Evolutionary conservation across 495 filamentous ascomycete genomes (phyloP), one percentile per base, ranked within the genome.

Genomic region (Penicillium silybi): DNA sequence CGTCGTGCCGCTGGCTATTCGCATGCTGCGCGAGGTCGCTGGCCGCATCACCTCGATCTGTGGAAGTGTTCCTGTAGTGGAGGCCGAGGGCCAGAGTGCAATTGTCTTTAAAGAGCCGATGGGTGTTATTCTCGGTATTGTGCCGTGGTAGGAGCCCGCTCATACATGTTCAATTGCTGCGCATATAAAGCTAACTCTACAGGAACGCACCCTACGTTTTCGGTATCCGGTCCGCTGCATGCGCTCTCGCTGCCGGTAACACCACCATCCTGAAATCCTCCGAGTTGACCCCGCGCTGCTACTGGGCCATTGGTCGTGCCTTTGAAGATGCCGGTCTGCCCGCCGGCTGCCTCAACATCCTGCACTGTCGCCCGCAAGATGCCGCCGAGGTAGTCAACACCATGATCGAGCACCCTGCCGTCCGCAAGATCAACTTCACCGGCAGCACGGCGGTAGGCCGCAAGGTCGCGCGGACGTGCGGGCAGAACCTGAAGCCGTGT

Each of bases 201-300:
- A 87, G 85, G 68, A 85, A 85, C 57, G 77, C 72, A 1, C 82
- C 88, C 18, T 85, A 88, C 54, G 73, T 76, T n/a, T 74, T 89
- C 27, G 80, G 80, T 9, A 69, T 90, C 26, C 82, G 88, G 54
- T 78, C 87, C 4, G 73, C 90, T 9, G 71, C 84, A 10, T 90
- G 78, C 66, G 85, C 91, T 15, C 76, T 96, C 41, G 90, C 91
- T n/a, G 83, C 84, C 6, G 91, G 91, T 6, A 89, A 88, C 58
- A 89, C 87, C 2, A 82, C 78, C 8, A 77, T 92, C 41, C 71
- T 92, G 2, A 92, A 92, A 67, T 83, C 83, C 3, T 81, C 84
- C 10, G 91, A 96, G 59, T 65, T 82, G 19, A 84, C 85, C 3
- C 90, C 91, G 1, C 79, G 84, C 40, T 81, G 77, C 48, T 88